Evolutionary conservation across 1,284 basidiomycete species (phyloP).

Genomic region (Meripilus lineatus): DNA sequence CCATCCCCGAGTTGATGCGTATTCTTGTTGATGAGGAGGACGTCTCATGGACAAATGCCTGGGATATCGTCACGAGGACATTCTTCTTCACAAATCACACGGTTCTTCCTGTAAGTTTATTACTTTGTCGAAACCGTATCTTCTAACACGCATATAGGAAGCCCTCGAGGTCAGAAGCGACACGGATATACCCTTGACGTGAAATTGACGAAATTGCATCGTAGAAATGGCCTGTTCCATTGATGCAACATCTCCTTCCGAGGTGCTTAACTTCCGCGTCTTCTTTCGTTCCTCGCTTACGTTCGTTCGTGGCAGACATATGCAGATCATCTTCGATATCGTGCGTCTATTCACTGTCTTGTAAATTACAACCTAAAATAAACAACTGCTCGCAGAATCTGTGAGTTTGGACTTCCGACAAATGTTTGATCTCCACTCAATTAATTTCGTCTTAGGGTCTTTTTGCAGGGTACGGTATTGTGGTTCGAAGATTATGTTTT

Average conservation of each 20-base stretch:
- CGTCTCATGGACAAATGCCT: constrained; percentile 76
- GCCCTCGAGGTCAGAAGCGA: constrained; percentile 44
- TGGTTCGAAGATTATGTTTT: neutral
- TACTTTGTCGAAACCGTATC: neutral
- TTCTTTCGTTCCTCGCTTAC: too few relatives aligned
- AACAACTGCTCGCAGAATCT: constrained; percentile 36
- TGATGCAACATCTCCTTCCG: constrained; percentile 80
- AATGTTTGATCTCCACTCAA: too few relatives aligned
- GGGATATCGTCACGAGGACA: constrained; percentile 82
- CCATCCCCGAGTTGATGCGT: constrained; percentile 92
- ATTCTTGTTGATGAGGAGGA: constrained; percentile 88
- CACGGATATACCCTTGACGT: constrained; percentile 6
- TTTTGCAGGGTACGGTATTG: constrained; percentile 49
- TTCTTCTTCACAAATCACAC: constrained; percentile 96
- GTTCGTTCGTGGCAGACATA: too few relatives aligned
- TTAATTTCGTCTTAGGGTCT: constrained; percentile 37
- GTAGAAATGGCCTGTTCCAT: constrained; percentile 83
- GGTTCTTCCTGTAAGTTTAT: constrained; percentile 58
- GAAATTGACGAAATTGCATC: constrained; percentile 31
- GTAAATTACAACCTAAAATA: neutral
- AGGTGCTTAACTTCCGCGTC: too few relatives aligned
- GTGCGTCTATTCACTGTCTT: constrained; percentile 37
- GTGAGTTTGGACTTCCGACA: too few relatives aligned
- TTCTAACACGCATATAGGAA: constrained; percentile 38
- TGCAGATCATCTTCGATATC: constrained; percentile 91